Evolutionary conservation across 2,329 filamentous ascomycete species (phyloP), one percentile per base, ranked within the genome.

Genomic region (Fusarium sp.): DNA sequence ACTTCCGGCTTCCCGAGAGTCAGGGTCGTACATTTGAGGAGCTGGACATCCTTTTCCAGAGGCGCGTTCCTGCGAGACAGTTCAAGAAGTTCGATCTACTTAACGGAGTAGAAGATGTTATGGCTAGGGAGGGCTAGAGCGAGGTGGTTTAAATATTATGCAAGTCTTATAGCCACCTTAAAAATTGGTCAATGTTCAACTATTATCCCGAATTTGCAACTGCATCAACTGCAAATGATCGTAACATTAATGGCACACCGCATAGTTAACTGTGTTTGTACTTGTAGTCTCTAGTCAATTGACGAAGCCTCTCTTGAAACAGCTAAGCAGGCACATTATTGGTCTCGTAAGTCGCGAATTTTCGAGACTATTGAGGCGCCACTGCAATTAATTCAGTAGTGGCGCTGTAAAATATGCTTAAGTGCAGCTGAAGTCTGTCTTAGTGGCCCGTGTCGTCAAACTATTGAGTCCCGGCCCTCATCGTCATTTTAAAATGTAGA

Each of bases 21-120:
- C 78, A 72, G 56, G 78, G 74, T 29, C 72, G 79, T 11, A 80
- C 79, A 0, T 80, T 77, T 38, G 79, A 79, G 18, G 79, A 81
- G 63, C 68, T 82, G 10, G 80, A 81, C 63, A 56, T 80, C 2
- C 63, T 82, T 10, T 82, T 82, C 48, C 78, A 80, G 31, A 70
- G 71, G 42, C 70, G 69, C n/a, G 72, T 80, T 12, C 62, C 73
- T 7, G 79, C 80, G 3, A 73, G 79, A 6, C 65, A 78, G 64
- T 81, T 91, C 72, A 69, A 74, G 62, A 57, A 42, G 10, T 55
- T 55, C 7, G 52, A 55, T 31, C 37, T 55, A 7, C 35, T 55
- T 2, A 42, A 21, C 52, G 52, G 37, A 4, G 27, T 55, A 7
- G 46, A 49, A 1, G 27, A 7, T 15, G 21, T 2, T 42, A 3